phyloP scores from a whole-genome alignment of 139 green algal genomes.

The Mesotaenium endlicherianum region DNA sequence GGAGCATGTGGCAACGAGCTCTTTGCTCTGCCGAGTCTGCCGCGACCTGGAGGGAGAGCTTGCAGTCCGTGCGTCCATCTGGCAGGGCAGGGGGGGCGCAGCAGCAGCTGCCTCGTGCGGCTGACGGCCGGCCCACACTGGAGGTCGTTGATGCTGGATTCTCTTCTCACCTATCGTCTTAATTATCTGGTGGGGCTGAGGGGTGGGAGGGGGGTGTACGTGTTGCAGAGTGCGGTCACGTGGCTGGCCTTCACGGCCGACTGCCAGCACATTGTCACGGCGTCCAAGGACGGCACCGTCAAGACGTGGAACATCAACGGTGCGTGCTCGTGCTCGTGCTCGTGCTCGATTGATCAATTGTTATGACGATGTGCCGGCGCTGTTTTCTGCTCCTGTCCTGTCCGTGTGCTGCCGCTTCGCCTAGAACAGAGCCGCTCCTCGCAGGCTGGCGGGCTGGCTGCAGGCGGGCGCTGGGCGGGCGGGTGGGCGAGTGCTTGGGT shows the following conservation, averaged over 20 bases:
- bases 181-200: not conserved
- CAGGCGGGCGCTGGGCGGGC: too few relatives aligned
- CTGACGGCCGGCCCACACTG: too few relatives aligned
- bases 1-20: too few relatives aligned
- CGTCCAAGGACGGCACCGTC: slow-evolving; percentile 48
- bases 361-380: too few relatives aligned
- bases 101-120: too few relatives aligned
- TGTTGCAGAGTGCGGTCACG: slow-evolving; percentile 34
- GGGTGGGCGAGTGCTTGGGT: too few relatives aligned
- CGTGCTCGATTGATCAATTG: too few relatives aligned
- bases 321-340: not conserved
- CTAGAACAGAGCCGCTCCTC: too few relatives aligned
- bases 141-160: not conserved
- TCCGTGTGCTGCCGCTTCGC: too few relatives aligned
- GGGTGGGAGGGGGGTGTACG: not conserved
- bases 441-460: too few relatives aligned
- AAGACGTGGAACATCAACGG: slow-evolving; percentile 53
- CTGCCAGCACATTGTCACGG: slow-evolving; percentile 33
- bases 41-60: not conserved
- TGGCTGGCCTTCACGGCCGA: slow-evolving; percentile 45
- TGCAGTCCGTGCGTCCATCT: not conserved
- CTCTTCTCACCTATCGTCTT: not conserved
- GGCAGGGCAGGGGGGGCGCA: not conserved
- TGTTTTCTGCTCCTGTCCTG: too few relatives aligned
- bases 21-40: not conserved